Evolutionary conservation across 2,329 filamentous ascomycete species (phyloP).

Genomic region (Trichoderma brevicompactum): DNA sequence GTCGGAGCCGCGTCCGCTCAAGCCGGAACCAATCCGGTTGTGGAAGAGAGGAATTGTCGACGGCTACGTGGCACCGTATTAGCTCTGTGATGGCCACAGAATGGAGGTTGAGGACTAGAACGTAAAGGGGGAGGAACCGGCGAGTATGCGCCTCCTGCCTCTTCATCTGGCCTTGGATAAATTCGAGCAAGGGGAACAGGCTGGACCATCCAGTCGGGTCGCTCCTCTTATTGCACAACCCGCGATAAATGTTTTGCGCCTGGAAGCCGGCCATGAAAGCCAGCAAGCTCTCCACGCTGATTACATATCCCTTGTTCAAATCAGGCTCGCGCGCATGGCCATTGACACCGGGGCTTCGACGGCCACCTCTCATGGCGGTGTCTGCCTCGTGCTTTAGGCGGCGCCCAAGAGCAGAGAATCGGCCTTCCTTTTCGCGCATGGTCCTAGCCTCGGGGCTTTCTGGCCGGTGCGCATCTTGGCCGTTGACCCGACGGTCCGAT

Average conservation of each 20-base stretch:
- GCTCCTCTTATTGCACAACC: slow-evolving; percentile 48
- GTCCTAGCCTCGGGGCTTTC: slow-evolving; percentile 33
- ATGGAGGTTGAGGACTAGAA: slow-evolving; percentile 51
- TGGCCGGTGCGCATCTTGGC: slow-evolving; percentile 40
- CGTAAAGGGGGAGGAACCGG: slow-evolving; percentile 47
- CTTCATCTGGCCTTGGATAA: slow-evolving; percentile 47
- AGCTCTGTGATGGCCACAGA: slow-evolving; percentile 52
- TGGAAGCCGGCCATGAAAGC: slow-evolving; percentile 60
- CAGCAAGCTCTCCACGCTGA: slow-evolving; percentile 55
- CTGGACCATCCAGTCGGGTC: slow-evolving; percentile 50
- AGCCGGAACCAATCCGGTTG: slow-evolving; percentile 20
- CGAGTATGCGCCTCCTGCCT: slow-evolving; percentile 38
- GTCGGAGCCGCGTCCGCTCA: slow-evolving; percentile 26
- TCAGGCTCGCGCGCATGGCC: slow-evolving; percentile 39
- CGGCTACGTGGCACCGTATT: slow-evolving; percentile 43
- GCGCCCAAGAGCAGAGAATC: slow-evolving; percentile 50
- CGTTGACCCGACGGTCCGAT: slow-evolving; percentile 40
- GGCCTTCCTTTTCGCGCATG: slow-evolving; percentile 44
- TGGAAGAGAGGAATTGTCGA: slow-evolving; percentile 35
- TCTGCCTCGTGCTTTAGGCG: slow-evolving; percentile 61
- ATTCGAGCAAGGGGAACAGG: slow-evolving; percentile 51
- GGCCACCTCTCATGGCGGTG: slow-evolving; percentile 41
- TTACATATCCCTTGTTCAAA: slow-evolving; percentile 48
- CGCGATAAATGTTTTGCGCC: slow-evolving; percentile 51
- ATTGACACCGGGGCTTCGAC: slow-evolving; percentile 34